Conservation (phyloP, 352 stramenopile species). For the Globisporangium cederbergense region DNA sequence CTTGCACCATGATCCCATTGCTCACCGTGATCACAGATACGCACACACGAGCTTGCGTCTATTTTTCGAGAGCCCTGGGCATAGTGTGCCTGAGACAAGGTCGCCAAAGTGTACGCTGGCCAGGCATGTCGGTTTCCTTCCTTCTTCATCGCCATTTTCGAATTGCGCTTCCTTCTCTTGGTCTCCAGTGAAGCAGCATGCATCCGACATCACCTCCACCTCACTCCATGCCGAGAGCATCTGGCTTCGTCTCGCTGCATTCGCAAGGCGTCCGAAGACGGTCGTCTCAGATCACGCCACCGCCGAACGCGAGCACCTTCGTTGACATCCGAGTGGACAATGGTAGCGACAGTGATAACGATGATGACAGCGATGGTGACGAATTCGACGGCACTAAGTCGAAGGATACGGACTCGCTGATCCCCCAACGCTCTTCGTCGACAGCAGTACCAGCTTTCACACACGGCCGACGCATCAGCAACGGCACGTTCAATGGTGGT, state of each 20-base stretch:
- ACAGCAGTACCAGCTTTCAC: neutral
- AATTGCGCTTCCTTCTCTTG: neutral
- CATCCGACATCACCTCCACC: neutral
- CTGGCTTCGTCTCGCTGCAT: slow-evolving; percentile 9
- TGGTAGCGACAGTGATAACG: neutral
- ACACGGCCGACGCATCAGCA: slow-evolving; percentile 10
- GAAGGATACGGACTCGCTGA: slow-evolving; percentile 12
- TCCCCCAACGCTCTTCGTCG: slow-evolving; percentile 10
- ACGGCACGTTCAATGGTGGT: slow-evolving; percentile 3
- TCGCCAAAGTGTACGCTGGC: neutral
- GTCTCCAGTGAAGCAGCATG: slow-evolving; percentile 2
- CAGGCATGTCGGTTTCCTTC: neutral
- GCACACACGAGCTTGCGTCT: neutral
- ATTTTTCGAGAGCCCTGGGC: neutral
- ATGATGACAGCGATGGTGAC: slow-evolving; percentile 5
- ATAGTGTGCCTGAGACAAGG: neutral
- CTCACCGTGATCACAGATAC: neutral
- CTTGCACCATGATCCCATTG: neutral
- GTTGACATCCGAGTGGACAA: slow-evolving; percentile 12
- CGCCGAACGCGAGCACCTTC: slow-evolving; percentile 2
- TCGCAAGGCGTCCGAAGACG: slow-evolving; percentile 12
- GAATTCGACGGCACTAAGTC: neutral
- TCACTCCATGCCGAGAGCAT: neutral
- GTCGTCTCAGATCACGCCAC: slow-evolving; percentile 13
- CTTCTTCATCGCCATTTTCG: neutral